These are phyloP conservation scores for Nakazawaea anatomiae DNA, from an alignment of 805 yeast genomes.

Conservation along the genomic window DNA sequence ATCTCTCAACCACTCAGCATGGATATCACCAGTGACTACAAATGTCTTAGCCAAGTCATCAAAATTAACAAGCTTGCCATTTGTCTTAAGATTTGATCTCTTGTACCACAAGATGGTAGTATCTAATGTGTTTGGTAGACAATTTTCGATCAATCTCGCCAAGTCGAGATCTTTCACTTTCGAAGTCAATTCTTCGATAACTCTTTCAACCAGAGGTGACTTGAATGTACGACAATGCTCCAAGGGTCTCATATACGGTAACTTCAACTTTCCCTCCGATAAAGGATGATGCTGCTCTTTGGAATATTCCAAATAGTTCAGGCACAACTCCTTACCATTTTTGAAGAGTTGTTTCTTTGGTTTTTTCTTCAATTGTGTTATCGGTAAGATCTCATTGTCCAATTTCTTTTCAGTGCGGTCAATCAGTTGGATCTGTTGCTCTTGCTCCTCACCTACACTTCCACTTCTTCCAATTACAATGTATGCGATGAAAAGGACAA, in stretches of 20 bases:
- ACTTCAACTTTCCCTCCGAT: slow-evolving; percentile 44
- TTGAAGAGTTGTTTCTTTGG: neutral
- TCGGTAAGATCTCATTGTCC: neutral
- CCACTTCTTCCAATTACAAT: neutral
- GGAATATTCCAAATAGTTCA: slow-evolving; percentile 60
- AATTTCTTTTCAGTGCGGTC: neutral
- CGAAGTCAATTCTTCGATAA: slow-evolving; percentile 45
- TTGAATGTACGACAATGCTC: slow-evolving; percentile 66
- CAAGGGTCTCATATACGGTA: slow-evolving; percentile 77
- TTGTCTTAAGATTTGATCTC: slow-evolving; percentile 14
- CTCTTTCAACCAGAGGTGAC: slow-evolving; percentile 54
- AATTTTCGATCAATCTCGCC: slow-evolving; percentile 70
- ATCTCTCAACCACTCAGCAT: slow-evolving; percentile 91
- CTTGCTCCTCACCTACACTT: neutral
- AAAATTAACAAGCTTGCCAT: slow-evolving; percentile 8
- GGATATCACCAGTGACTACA: slow-evolving; percentile 87
- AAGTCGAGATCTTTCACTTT: slow-evolving; percentile 58
- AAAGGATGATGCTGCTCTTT: slow-evolving; percentile 48
- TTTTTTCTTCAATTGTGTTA: neutral
- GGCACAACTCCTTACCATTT: slow-evolving; percentile 32
- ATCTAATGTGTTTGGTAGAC: slow-evolving; percentile 83
- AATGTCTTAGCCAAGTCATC: slow-evolving; percentile 50
- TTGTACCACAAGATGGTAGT: slow-evolving; percentile 78
- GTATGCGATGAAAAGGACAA: neutral
- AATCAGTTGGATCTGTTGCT: neutral